Base-by-base conservation (phyloP, 176 grass and related monocot species). In the Ensete glaucum region DNA sequence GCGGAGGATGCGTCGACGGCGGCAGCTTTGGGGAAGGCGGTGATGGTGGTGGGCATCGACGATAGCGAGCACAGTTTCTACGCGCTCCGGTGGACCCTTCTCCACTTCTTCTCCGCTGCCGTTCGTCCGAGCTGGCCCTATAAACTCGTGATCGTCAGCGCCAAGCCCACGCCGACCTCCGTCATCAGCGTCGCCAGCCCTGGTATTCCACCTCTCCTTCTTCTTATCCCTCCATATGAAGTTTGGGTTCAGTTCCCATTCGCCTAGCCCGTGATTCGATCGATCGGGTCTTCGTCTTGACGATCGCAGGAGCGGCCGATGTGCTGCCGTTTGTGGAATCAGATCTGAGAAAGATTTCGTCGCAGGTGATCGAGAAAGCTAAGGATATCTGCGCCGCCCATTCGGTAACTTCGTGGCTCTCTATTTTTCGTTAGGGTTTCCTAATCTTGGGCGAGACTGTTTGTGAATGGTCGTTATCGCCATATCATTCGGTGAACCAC, bases 31-130 rank as follows among this genome's bases (percentile, higher is more conserved):
- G 81, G n/a, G 82, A 83, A 77, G 84, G 81, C 87, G 88, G 81
- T 72, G 27, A 93, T 93, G 90, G 88, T 98, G 82, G 88, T 87
- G 5, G 94, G 82, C 25, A 78, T 93, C 43, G 94, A 98, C 84
- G 94, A 98, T 66, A 98, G 94, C 88, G 90, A 98, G 1, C 86
- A 85, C 78, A 96, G 92, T 84, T 82, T 78, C 83, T 86, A 96
- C 84, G 92, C 92, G 60, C 87, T 96, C 56, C 88, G 91, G 87
- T 98, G 90, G 94, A 88, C 84, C 20, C 82, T 98, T 1, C 79
- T 50, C 34, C 94, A 93, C 85, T 98, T 98, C 86, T 98, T 98
- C 90, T 64, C 85, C 49, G 11, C 52, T 50, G 60, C 73, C 0
- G 66, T 12, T 60, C 12, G 23, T 43, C 79, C 74, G 64, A 53